These are phyloP conservation scores for Musa itinerans DNA, from an alignment of 176 grass and related monocot genomes.

Conservation along the genomic window DNA sequence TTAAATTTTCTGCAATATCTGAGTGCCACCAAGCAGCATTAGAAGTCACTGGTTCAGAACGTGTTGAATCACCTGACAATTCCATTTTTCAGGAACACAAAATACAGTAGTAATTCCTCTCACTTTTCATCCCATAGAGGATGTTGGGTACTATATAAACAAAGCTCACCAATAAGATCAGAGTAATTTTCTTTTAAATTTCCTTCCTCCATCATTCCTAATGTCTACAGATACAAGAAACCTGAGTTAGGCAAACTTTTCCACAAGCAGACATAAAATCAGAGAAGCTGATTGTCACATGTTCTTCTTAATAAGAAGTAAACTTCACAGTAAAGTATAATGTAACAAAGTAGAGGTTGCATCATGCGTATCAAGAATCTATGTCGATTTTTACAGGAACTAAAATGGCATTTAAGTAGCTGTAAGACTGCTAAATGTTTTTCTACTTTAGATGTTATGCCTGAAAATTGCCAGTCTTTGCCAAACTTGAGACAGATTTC, in stretches of 20 bases:
- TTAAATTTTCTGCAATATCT: constrained; percentile 44
- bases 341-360: not conserved
- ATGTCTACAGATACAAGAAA: not conserved
- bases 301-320: not conserved
- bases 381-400: not conserved
- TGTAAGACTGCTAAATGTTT: too few species aligned
- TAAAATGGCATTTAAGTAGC: too few species aligned
- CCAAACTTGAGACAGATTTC: too few species aligned
- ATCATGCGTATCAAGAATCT: not conserved
- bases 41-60: constrained; percentile 38
- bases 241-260: not conserved
- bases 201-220: not conserved
- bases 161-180: not conserved
- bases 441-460: too few species aligned
- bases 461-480: too few species aligned
- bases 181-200: not conserved
- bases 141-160: not conserved
- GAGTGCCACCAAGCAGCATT: constrained; percentile 40
- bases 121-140: constrained; percentile 1
- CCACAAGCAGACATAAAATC: not conserved
- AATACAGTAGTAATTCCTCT: not conserved
- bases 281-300: not conserved
- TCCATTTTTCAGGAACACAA: constrained; percentile 16
- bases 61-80: constrained; percentile 40
- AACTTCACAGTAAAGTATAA: not conserved